Evolutionary conservation across 2,329 filamentous ascomycete genomes (phyloP).

Genomic region (Diaporthe australafricana): DNA sequence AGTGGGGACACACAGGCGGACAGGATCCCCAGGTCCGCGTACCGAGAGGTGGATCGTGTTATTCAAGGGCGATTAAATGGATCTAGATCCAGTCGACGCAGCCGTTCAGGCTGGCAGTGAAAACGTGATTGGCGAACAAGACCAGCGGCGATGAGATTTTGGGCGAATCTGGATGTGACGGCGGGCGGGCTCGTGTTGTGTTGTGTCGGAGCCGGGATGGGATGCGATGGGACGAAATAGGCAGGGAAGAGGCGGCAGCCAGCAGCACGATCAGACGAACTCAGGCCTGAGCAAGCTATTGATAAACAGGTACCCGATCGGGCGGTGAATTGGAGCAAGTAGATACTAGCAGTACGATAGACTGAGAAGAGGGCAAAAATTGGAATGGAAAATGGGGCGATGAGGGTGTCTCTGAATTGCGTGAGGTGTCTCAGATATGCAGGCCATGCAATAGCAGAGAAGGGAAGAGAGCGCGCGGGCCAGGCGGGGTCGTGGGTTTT

Average conservation of each 20-base stretch:
- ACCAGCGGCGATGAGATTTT: constrained; percentile 6
- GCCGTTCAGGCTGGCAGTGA: background rate
- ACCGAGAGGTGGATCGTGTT: background rate
- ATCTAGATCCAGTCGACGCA: background rate
- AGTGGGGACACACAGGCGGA: constrained; percentile 2
- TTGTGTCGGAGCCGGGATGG: background rate
- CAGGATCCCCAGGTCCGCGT: background rate
- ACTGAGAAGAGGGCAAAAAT: background rate
- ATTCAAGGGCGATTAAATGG: background rate
- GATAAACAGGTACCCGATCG: background rate
- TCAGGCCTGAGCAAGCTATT: background rate
- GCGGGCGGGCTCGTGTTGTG: constrained; percentile 21
- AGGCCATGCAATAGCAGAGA: background rate
- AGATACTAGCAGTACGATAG: background rate
- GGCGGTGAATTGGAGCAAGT: background rate
- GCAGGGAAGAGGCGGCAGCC: constrained; percentile 17
- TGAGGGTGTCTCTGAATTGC: constrained; percentile 18
- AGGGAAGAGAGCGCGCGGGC: background rate
- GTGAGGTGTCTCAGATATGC: constrained; percentile 20
- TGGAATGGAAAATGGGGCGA: background rate
- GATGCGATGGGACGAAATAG: background rate
- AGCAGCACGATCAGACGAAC: constrained; percentile 23
- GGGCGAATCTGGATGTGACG: constrained; percentile 2
- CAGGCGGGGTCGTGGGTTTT: background rate
- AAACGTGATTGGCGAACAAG: constrained; percentile 10